A percentile compares a stretch with the other conserved stretches of the same genome.
phyloP scores from a whole-genome alignment of 164 flowering plant species.

The Tinospora cordifolia region DNA sequence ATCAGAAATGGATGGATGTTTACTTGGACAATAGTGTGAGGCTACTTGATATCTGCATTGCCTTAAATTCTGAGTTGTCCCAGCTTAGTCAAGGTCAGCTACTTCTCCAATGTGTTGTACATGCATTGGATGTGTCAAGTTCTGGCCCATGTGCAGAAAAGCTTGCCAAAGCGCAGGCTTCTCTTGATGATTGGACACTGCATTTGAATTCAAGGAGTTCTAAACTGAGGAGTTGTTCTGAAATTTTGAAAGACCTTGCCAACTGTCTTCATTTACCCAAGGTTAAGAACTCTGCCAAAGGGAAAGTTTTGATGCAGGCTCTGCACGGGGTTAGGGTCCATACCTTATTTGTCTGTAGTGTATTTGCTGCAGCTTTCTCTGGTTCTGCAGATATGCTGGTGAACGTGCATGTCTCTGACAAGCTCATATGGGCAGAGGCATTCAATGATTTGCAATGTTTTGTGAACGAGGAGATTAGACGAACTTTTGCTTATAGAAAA shows the following conservation, averaged over 20 bases:
- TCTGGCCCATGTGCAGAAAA: conserved; percentile 28
- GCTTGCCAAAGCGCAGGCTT: conserved; percentile 34
- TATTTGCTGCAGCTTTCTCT: conserved; percentile 55
- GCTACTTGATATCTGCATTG: conserved; percentile 76
- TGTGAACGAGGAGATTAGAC: no score
- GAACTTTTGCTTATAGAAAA: conserved; percentile 28
- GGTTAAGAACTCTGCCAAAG: conserved; percentile 72
- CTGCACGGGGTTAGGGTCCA: conserved; percentile 76
- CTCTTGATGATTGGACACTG: conserved; percentile 62
- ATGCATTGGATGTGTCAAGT: conserved; percentile 30
- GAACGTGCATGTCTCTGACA: conserved; percentile 43
- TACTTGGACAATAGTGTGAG: conserved; percentile 79
- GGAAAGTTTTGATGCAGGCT: conserved; percentile 77
- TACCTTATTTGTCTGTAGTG: conserved; percentile 57
- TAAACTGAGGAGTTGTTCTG: conserved; percentile 41
- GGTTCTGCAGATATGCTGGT: conserved; percentile 45
- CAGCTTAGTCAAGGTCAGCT: conserved; percentile 69
- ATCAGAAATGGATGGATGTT: conserved; percentile 83
- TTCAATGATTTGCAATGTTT: no score
- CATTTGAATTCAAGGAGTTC: conserved; percentile 45
- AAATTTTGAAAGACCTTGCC: conserved; percentile 36
- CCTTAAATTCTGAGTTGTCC: conserved; percentile 69
- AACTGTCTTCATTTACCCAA: conserved; percentile 49
- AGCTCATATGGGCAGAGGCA: no score
- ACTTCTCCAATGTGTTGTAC: conserved; percentile 52